Percentiles rank a stretch among this genome's conserved stretches.
Conservation (phyloP, 345 rosid genomes). For the Syzygium jambos region DNA sequence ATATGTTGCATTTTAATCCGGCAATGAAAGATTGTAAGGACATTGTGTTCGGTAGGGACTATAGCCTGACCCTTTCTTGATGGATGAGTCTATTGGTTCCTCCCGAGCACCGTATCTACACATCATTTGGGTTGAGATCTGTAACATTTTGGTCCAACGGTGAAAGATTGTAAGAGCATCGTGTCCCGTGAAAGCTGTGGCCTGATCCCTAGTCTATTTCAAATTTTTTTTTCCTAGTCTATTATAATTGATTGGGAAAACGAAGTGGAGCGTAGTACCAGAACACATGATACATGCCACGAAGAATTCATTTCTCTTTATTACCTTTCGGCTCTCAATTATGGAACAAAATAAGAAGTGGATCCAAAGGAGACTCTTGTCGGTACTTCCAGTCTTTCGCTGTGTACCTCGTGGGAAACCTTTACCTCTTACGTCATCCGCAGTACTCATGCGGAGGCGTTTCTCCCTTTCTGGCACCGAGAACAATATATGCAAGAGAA, state of each 20-base stretch:
- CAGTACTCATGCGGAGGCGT: not conserved
- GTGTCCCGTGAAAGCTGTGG: not conserved
- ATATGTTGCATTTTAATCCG: not conserved
- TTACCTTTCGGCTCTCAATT: not conserved
- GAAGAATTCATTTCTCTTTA: not conserved
- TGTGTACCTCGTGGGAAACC: too few relatives aligned
- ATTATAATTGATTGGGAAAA: not conserved
- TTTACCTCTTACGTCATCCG: too few relatives aligned
- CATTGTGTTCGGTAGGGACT: not conserved
- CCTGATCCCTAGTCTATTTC: too few relatives aligned
- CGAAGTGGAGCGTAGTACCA: not conserved
- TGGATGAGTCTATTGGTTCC: not conserved
- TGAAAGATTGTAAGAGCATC: accelerated
- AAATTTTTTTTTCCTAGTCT: not conserved
- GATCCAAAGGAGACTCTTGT: not conserved
- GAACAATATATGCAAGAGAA: not conserved
- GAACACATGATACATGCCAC: not conserved
- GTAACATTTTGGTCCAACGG: not conserved
- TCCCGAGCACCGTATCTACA: accelerated
- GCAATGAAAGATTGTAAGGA: not conserved
- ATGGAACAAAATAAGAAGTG: not conserved
- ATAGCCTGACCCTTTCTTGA: not conserved
- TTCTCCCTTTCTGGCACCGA: not conserved
- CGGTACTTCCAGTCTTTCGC: not conserved
- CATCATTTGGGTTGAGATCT: accelerated